Evolutionary conservation across 805 yeast genomes (phyloP), one percentile per base, ranked within the genome.

Genomic region (Schwanniomyces yamadae): DNA sequence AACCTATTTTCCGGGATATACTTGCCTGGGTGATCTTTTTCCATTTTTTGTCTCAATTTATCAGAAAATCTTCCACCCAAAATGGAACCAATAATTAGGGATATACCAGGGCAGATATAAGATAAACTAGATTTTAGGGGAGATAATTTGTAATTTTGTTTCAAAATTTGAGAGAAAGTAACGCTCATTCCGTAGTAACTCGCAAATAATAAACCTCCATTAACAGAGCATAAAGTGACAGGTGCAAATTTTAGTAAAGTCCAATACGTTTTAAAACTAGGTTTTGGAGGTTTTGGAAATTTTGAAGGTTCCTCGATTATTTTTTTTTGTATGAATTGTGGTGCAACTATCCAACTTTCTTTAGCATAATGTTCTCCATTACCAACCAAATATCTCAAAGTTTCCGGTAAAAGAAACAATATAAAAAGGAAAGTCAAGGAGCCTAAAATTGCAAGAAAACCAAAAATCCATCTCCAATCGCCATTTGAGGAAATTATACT

Each of bases 131-230:
- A 59, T 12, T 61, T 54, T 1, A 71, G 42, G 17, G 52, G 49
- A 1, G 57, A 51, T 38, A 62, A 68, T 7, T 54, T 39, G 45
- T 76, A 76, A 6, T 57, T 50, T 0, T 54, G 45, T 25, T 63
- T 54, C 22, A 77, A 52, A 6, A 59, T 57, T 17, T 61, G 60
- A 0, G 80, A 54, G 44, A 73, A 71, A 1, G 77, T 71, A 8
- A 77, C 75, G 41, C 72, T 70, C 41, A 77, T 61, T 1, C 71
- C 79, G 42, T 77, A 77, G 45, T 75, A 77, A 13, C 73, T 61
- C 3, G 80, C 75, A 55, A 77, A 77, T n/a, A 75, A 44, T 4
- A 77, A 46, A 1, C 76, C 78, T 3, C 77, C 67, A 23, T 70
- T 66, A 5, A 74, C 28, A 0, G 80, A 70, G 31, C 74, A 65